These are phyloP conservation scores for Cryptosporidium sp. DNA, from an alignment of 169 alveolate species.

Conservation along the genomic window DNA sequence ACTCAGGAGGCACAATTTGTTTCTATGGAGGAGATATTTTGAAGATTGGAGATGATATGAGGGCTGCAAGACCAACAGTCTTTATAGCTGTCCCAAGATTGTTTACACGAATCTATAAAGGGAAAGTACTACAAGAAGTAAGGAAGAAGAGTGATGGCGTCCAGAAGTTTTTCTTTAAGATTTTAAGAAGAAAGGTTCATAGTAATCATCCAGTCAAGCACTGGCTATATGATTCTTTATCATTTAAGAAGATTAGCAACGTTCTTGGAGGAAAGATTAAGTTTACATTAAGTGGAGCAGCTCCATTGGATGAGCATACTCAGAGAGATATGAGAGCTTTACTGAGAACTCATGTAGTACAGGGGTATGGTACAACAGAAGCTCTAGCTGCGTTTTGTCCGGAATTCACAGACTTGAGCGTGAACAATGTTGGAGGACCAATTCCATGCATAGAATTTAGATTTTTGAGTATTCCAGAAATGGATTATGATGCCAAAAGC, in stretches of 20 bases:
- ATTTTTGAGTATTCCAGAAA: slow-evolving; percentile 92
- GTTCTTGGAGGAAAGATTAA: slow-evolving; percentile 91
- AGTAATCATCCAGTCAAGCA: slow-evolving; percentile 57
- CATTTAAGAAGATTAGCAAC: slow-evolving; percentile 86
- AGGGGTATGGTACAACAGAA: slow-evolving; percentile 97
- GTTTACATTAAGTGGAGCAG: slow-evolving; percentile 90
- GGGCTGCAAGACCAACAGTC: slow-evolving; percentile 92
- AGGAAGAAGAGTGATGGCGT: slow-evolving; percentile 56
- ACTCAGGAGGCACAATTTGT: slow-evolving; percentile 87
- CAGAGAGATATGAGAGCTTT: slow-evolving; percentile 88
- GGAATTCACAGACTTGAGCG: slow-evolving; percentile 83
- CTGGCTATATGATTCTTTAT: slow-evolving; percentile 52
- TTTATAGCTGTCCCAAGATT: slow-evolving; percentile 96
- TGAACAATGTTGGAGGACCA: slow-evolving; percentile 91
- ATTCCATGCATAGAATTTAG: slow-evolving; percentile 85
- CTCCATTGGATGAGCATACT: slow-evolving; percentile 89
- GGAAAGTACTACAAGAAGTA: slow-evolving; percentile 77
- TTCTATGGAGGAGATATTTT: slow-evolving; percentile 91
- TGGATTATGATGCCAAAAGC: slow-evolving; percentile 87
- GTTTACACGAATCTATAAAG: slow-evolving; percentile 90
- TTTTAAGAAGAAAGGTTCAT: slow-evolving; percentile 15
- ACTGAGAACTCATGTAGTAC: slow-evolving; percentile 88
- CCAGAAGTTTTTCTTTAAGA: slow-evolving; percentile 59
- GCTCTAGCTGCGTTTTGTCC: slow-evolving; percentile 88
- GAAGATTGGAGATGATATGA: slow-evolving; percentile 91